Conservation (phyloP, 148 eudicot species). For the Nepenthes mirabilis region DNA sequence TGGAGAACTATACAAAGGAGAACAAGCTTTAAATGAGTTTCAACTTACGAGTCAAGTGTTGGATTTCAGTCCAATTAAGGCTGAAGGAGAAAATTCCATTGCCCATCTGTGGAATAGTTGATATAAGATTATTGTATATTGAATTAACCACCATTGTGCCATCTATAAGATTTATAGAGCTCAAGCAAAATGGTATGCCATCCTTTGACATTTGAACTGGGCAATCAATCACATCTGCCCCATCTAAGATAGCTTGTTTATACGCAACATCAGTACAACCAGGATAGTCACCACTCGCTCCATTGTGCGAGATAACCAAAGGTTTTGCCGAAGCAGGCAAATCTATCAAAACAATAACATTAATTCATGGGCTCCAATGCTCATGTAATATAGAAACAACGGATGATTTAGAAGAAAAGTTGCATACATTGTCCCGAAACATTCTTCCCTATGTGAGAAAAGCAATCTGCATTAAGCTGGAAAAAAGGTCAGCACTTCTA, state of each 20-base stretch:
- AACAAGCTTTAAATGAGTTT: neutral
- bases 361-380: no score
- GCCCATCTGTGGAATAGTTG: slow-evolving; percentile 18
- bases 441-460: slow-evolving; percentile 14
- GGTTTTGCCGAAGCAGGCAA: slow-evolving; percentile 34
- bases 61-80: slow-evolving; percentile 66
- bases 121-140: slow-evolving; percentile 20
- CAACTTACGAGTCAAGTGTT: slow-evolving; percentile 60
- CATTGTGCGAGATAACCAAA: slow-evolving; percentile 55
- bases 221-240: slow-evolving; percentile 80
- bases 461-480: slow-evolving; percentile 6
- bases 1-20: neutral
- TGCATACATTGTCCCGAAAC: slow-evolving; percentile 7
- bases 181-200: slow-evolving; percentile 78
- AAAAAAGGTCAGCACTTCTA: slow-evolving; percentile 1
- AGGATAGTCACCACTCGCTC: slow-evolving; percentile 91
- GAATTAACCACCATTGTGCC: slow-evolving; percentile 40
- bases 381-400: neutral
- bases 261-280: slow-evolving; percentile 80
- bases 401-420: neutral
- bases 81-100: slow-evolving; percentile 63
- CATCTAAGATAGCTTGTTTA: slow-evolving; percentile 56
- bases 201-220: slow-evolving; percentile 80
- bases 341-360: no score
- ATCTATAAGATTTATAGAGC: slow-evolving; percentile 54